phyloP scores from a whole-genome alignment of 345 rosid species.

The Salix suchowensis region DNA sequence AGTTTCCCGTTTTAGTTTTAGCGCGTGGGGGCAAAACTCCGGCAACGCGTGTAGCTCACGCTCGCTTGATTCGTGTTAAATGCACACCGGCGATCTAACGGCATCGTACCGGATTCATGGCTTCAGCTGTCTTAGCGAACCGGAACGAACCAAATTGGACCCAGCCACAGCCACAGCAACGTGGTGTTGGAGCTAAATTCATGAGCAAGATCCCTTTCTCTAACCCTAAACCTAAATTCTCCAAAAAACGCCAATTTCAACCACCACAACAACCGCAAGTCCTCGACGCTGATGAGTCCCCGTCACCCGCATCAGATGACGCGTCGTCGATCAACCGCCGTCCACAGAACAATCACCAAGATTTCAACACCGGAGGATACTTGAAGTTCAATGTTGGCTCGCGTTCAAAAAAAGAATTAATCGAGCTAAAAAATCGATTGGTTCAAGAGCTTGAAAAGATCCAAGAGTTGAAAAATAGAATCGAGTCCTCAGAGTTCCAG shows the following conservation, averaged over 20 bases:
- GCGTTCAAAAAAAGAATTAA: slow-evolving; percentile 40
- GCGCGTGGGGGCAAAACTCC: slow-evolving; percentile 12
- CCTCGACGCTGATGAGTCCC: slow-evolving; percentile 33
- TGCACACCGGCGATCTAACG: slow-evolving; percentile 17
- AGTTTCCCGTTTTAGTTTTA: background rate
- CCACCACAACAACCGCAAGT: slow-evolving; percentile 18
- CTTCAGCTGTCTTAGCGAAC: slow-evolving; percentile 51
- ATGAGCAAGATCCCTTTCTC: slow-evolving; percentile 53
- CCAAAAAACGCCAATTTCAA: slow-evolving; percentile 42
- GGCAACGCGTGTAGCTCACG: slow-evolving; percentile 40
- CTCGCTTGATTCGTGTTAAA: slow-evolving; percentile 23
- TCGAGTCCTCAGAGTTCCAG: slow-evolving; percentile 37
- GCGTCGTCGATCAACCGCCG: slow-evolving; percentile 46
- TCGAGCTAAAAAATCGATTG: slow-evolving; percentile 56
- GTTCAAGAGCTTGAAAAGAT: slow-evolving; percentile 64
- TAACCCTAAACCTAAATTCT: slow-evolving; percentile 52
- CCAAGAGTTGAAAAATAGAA: slow-evolving; percentile 51
- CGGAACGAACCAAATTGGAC: slow-evolving; percentile 45
- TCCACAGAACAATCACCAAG: slow-evolving; percentile 23
- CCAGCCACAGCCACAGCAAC: slow-evolving; percentile 42
- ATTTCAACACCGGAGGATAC: slow-evolving; percentile 24
- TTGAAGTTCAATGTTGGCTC: slow-evolving; percentile 29
- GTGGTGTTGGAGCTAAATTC: slow-evolving; percentile 36
- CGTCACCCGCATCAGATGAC: slow-evolving; percentile 56
- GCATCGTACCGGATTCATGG: slow-evolving; percentile 34